phyloP scores from a whole-genome alignment of 2,329 filamentous ascomycete genomes.

The Paecilomyces niveus region DNA sequence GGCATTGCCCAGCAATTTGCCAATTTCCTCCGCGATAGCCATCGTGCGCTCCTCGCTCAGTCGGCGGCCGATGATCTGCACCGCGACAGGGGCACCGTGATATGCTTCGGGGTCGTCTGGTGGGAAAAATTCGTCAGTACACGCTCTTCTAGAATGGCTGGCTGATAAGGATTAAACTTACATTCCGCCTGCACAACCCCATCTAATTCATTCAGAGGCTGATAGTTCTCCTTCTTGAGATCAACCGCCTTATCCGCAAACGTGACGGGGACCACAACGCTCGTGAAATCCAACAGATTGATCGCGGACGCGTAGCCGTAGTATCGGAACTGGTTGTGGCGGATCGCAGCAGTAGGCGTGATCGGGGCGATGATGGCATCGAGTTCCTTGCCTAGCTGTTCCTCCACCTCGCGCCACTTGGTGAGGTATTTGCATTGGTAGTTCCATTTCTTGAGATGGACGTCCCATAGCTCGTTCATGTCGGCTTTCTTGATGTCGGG shows the following conservation, averaged over 20 bases:
- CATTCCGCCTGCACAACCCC: slow-evolving; percentile 38
- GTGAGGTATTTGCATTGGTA: slow-evolving; percentile 29
- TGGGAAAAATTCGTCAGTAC: background rate
- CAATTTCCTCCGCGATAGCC: slow-evolving; percentile 31
- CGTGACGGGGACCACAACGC: slow-evolving; percentile 40
- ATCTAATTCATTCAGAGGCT: slow-evolving; percentile 36
- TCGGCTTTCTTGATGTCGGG: slow-evolving; percentile 12
- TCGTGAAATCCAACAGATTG: slow-evolving; percentile 36
- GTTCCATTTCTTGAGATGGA: slow-evolving; percentile 26
- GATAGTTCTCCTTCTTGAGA: slow-evolving; percentile 21
- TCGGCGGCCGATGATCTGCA: slow-evolving; percentile 39
- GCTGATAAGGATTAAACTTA: background rate
- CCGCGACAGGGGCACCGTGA: slow-evolving; percentile 35
- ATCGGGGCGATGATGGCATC: slow-evolving; percentile 36
- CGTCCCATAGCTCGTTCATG: slow-evolving; percentile 19
- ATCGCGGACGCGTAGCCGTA: slow-evolving; percentile 31
- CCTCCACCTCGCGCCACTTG: slow-evolving; percentile 16
- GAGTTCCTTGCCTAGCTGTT: slow-evolving; percentile 14
- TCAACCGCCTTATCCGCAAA: slow-evolving; percentile 36
- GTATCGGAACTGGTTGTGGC: slow-evolving; percentile 31
- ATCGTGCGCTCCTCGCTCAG: slow-evolving; percentile 41
- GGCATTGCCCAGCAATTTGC: slow-evolving; percentile 23
- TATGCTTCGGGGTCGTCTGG: slow-evolving; percentile 34
- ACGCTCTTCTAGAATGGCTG: background rate
- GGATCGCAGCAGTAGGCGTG: slow-evolving; percentile 30